Evolutionary conservation across 2,329 filamentous ascomycete species (phyloP).

Genomic region (Ilyonectria destructans): DNA sequence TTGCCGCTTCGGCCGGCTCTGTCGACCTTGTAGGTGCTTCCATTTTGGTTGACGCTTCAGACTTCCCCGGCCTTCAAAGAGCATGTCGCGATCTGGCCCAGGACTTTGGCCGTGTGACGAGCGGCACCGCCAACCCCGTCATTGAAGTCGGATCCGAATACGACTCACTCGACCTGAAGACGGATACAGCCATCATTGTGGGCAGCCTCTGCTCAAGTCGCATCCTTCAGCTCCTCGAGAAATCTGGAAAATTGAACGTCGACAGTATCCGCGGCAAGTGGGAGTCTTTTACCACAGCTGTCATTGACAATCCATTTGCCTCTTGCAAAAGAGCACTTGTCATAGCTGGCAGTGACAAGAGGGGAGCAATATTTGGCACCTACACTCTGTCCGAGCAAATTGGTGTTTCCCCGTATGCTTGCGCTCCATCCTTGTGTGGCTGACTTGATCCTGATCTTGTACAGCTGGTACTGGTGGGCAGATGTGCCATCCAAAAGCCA

Average conservation of each 20-base stretch:
- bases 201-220: slow-evolving; percentile 3
- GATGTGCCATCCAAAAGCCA: neutral
- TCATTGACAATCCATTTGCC: slow-evolving; percentile 72
- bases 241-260: slow-evolving; percentile 58
- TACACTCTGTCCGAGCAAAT: slow-evolving; percentile 82
- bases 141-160: neutral
- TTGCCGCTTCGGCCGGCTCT: neutral
- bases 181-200: slow-evolving; percentile 8
- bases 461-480: slow-evolving; percentile 60
- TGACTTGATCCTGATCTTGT: slow-evolving; percentile 66
- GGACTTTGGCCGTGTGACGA: slow-evolving; percentile 6
- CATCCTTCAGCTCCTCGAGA: neutral
- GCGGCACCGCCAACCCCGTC: neutral
- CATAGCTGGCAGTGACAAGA: slow-evolving; percentile 76
- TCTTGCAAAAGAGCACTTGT: slow-evolving; percentile 74
- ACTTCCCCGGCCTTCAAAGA: slow-evolving; percentile 12
- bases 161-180: neutral
- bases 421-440: slow-evolving; percentile 67
- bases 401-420: slow-evolving; percentile 67
- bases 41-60: slow-evolving; percentile 6
- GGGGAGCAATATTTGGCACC: slow-evolving; percentile 79
- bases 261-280: slow-evolving; percentile 73
- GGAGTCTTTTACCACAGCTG: slow-evolving; percentile 76
- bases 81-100: slow-evolving; percentile 6
- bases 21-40: slow-evolving; percentile 4